Evolutionary conservation across 23 red algal species (phyloP).

Genomic region (Gracilaria domingensis): DNA sequence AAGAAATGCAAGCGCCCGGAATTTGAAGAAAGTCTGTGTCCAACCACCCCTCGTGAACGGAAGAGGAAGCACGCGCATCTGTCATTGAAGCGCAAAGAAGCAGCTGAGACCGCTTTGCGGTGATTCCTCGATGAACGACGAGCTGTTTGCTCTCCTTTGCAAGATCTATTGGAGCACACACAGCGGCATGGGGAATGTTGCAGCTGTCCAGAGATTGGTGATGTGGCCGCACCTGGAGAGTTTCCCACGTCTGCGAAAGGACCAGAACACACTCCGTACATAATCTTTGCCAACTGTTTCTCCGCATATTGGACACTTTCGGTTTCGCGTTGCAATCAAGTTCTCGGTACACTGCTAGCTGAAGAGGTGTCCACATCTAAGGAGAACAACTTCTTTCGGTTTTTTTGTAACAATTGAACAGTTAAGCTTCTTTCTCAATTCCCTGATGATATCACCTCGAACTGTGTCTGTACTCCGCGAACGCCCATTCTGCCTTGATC

Average conservation of each 20-base stretch:
- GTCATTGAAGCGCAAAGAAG: no score
- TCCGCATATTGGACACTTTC: conserved; percentile 98
- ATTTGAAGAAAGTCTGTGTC: conserved; percentile 8
- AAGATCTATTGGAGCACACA: conserved; percentile 8
- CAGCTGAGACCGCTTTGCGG: no score
- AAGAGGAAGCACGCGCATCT: conserved; percentile 62
- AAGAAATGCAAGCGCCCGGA: conserved; percentile 48
- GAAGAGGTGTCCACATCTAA: conserved; percentile 94
- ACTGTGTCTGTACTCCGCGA: conserved; percentile 47
- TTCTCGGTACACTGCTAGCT: conserved; percentile 92
- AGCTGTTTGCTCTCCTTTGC: conserved; percentile 18
- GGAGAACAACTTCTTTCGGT: conserved; percentile 85
- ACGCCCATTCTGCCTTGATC: conserved; percentile 42
- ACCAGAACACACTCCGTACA: conserved; percentile 87
- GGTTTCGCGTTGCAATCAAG: conserved; percentile 88
- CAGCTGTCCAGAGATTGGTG: conserved; percentile 23
- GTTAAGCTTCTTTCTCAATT: conserved; percentile 82
- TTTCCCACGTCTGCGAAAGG: conserved; percentile 42
- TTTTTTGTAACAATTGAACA: conserved; percentile 84
- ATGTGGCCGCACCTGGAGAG: background rate
- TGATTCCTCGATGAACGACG: conserved; percentile 23
- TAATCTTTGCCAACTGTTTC: conserved; percentile 85
- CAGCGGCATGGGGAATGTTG: conserved; percentile 38
- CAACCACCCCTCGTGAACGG: conserved; percentile 51
- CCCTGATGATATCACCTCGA: conserved; percentile 79